These are phyloP conservation scores for Tetraselmis chui DNA, from an alignment of 139 green algal species.

Conservation along the genomic window DNA sequence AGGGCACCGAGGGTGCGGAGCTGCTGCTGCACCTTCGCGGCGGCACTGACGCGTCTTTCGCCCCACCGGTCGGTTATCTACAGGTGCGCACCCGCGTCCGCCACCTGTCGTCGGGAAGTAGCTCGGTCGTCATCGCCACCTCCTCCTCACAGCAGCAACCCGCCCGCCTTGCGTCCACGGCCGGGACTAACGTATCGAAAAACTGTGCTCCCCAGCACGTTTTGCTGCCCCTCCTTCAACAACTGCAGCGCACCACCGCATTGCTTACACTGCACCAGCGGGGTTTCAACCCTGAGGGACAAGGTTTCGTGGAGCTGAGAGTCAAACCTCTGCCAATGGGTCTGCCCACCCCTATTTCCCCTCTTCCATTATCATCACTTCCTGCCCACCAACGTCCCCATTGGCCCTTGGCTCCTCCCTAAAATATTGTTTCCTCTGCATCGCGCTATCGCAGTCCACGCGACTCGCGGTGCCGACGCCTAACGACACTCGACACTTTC, in stretches of 20 bases:
- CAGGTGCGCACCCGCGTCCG: not conserved
- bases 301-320: slow-evolving; percentile 35
- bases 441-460: no score
- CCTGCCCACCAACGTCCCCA: no score
- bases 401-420: no score
- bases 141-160: no score
- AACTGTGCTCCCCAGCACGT: slow-evolving; percentile 40
- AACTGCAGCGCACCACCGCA: slow-evolving; percentile 30
- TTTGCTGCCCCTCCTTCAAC: slow-evolving; percentile 51
- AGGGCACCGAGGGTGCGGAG: not conserved
- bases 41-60: slow-evolving; percentile 71
- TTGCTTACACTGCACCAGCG: slow-evolving; percentile 37
- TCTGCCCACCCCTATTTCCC: not conserved
- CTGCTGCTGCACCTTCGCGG: slow-evolving; percentile 45
- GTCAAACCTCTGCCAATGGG: slow-evolving; percentile 28
- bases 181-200: not conserved
- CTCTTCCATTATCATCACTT: no score
- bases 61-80: slow-evolving; percentile 61
- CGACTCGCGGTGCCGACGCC: no score
- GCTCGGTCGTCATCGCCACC: no score
- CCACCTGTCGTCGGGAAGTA: no score
- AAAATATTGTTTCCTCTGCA: no score
- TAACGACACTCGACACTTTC: no score
- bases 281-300: slow-evolving; percentile 70
- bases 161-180: not conserved